phyloP scores from a whole-genome alignment of 148 eudicot species.

The Cornus suecica region DNA sequence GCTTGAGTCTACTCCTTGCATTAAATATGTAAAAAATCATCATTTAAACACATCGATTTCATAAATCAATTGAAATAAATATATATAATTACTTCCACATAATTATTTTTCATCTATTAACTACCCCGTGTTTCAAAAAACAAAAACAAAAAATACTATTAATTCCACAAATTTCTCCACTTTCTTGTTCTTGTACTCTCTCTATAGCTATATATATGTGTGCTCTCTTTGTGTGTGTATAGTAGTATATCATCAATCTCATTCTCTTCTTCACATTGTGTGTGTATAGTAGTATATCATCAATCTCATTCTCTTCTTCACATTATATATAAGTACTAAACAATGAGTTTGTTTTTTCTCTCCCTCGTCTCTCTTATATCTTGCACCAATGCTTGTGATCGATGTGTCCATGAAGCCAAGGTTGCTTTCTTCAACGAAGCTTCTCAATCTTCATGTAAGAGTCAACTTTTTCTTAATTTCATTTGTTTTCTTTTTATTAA shows the following conservation, averaged over 20 bases:
- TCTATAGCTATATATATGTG: too few species aligned
- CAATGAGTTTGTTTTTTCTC: conserved; percentile 11
- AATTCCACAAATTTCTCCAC: too few species aligned
- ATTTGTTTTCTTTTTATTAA: too few species aligned
- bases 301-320: neutral
- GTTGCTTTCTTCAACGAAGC: conserved; percentile 48
- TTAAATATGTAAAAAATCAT: too few species aligned
- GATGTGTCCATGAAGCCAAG: conserved; percentile 57
- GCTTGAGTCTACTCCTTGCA: too few species aligned
- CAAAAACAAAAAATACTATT: too few species aligned
- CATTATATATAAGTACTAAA: conserved; percentile 1
- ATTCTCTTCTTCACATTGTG: neutral
- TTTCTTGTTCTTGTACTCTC: too few species aligned
- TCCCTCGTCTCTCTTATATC: conserved; percentile 30
- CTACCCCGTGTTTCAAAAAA: too few species aligned
- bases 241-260: neutral
- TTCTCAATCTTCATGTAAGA: conserved; percentile 55
- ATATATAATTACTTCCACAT: neutral
- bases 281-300: neutral
- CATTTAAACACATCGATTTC: too few species aligned
- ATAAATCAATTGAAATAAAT: neutral
- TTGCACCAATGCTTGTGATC: conserved; percentile 48
- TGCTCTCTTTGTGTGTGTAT: neutral
- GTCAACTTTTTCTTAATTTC: neutral
- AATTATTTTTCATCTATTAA: conserved; percentile 2